A percentile compares a stretch with the other conserved stretches of the same genome.
phyloP scores from a whole-genome alignment of 257 asterid species.

The Fraxinus pennsylvanica region DNA sequence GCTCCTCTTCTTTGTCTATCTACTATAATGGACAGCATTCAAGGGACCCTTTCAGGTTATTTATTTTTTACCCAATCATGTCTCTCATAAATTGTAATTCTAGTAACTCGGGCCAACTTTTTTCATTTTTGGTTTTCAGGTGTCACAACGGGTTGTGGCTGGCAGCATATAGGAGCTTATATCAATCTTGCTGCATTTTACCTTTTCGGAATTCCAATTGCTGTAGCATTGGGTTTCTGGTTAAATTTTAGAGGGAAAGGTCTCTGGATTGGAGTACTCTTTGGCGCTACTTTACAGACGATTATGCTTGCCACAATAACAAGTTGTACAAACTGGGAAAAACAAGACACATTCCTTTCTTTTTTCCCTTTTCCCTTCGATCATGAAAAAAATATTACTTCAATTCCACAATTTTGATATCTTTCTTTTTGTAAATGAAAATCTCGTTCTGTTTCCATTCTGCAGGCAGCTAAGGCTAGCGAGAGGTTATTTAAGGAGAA shows the following conservation, averaged over 20 bases:
- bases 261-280: conserved; percentile 69
- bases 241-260: conserved; percentile 61
- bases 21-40: conserved; percentile 53
- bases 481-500: conserved; percentile 46
- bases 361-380: background rate
- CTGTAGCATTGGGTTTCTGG: conserved; percentile 61
- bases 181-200: conserved; percentile 79
- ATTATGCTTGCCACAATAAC: conserved; percentile 53
- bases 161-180: conserved; percentile 88
- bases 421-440: background rate
- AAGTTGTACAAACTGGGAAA: conserved; percentile 63
- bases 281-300: conserved; percentile 57
- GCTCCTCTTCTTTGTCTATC: conserved; percentile 77
- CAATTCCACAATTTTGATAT: background rate
- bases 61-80: background rate
- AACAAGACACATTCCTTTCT: conserved; percentile 35
- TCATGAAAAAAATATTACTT: background rate
- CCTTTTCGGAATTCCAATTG: conserved; percentile 75
- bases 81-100: background rate
- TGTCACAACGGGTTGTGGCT: conserved; percentile 88
- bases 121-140: conserved; percentile 33
- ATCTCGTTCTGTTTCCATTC: background rate
- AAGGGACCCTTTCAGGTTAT: conserved; percentile 70
- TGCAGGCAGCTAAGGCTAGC: conserved; percentile 56
- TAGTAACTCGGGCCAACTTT: too few species aligned